These are phyloP conservation scores for Corrigiola litoralis DNA, from an alignment of 179 eudicot genomes.

Conservation along the genomic window DNA sequence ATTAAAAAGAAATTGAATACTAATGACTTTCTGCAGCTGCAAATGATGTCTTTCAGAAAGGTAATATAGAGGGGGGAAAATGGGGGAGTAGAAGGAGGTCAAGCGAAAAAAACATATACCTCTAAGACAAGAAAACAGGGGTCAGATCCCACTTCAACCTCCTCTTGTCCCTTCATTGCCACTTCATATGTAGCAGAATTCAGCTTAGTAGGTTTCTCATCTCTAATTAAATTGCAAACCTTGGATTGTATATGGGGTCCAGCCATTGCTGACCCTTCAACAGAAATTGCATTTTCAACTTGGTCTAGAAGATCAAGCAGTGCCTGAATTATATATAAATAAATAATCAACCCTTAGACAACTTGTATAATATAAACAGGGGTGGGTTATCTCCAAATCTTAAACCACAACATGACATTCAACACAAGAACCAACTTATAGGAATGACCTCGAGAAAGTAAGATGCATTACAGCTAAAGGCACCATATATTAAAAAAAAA, in stretches of 20 bases:
- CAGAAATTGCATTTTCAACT: constrained; percentile 71
- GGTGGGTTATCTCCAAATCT: neutral
- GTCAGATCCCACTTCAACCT: constrained; percentile 29
- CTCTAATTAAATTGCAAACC: constrained; percentile 25
- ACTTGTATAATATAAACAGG: neutral
- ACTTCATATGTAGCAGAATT: constrained; percentile 18
- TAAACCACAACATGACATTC: neutral
- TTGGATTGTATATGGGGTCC: constrained; percentile 11
- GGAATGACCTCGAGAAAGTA: neutral
- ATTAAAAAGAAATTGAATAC: constrained; percentile 13
- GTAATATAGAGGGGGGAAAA: neutral
- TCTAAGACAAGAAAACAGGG: constrained; percentile 82
- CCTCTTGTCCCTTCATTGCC: constrained; percentile 15
- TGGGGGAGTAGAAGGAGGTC: neutral
- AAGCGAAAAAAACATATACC: constrained; percentile 38
- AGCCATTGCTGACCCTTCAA: constrained; percentile 37
- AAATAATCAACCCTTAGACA: neutral
- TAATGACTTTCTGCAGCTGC: neutral
- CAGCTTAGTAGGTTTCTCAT: constrained; percentile 13
- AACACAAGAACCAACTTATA: constrained; percentile 5
- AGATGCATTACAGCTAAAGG: neutral
- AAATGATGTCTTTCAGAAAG: neutral
- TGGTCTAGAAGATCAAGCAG: constrained; percentile 88
- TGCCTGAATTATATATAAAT: constrained; percentile 40
- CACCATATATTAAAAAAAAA: neutral